Evolutionary conservation across 148 eudicot species (phyloP), one percentile per base, ranked within the genome.

Genomic region (Cornus suecica): DNA sequence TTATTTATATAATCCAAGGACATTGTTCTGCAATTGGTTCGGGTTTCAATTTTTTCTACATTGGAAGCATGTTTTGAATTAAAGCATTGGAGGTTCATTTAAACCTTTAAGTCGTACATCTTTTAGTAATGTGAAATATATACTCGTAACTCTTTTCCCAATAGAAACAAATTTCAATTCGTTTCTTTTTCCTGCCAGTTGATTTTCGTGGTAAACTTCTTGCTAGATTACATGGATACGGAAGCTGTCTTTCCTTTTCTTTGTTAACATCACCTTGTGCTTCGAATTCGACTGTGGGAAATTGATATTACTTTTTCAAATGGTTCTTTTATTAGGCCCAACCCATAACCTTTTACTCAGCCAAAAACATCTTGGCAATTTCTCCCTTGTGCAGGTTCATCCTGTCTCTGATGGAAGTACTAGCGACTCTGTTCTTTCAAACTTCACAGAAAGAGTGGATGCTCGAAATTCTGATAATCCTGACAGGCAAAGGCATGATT

Each of bases 391-490:
- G 68, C 87, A 91, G 94, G 83, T 87, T 75, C 82, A 81, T 75
- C 77, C 86, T 29, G 74, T 66, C 77, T 75, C 84, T 77, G 90
- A 86, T 84, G 87, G 76, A 73, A 83, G 68, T 77, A 52, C 60
- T 37, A 83, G 61, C 66, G 87, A 86, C 67, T 84, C 94, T 62
- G 84, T 84, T 54, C 83, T 86, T 81, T 89, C 91, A 27, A 68
- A 68, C 73, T 76, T 81, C 75, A 78, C 72, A 30, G 77, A 63
- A 69, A 83, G 76, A 60, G 83, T 73, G 70, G 90, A 81, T 65
- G 41, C 78, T 72, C 78, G 80, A 74, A 74, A 69, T 78, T 79
- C 87, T 37, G 81, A 82, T 69, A 80, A 68, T 78, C 51, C 78
- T 58, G 52, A 70, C 72, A 73, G 69, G 71, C 73, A 75, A 72